Base-by-base conservation (phyloP, 331 rosid genomes). In the Cydonia oblonga region DNA sequence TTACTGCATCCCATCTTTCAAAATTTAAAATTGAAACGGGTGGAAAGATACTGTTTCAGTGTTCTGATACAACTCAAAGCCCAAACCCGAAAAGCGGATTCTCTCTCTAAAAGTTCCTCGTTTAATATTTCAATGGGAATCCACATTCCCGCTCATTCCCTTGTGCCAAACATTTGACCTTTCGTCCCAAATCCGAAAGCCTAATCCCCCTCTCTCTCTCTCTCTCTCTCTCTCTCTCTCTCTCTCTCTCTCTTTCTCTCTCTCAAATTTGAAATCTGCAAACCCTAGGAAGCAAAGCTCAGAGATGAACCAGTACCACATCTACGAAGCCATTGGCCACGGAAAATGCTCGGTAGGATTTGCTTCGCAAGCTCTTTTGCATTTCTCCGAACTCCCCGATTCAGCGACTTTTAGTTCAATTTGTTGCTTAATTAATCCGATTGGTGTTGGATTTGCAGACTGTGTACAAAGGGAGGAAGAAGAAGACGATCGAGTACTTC, bases 391-490 rank as follows among this genome's bases (percentile, higher is more conserved):
- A 35, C n/a, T 22, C 29, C 4, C 53, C 46, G 10, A 56, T 65
- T 32, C 52, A 15, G 22, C 46, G 20, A 14, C 15, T 51, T 63
- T 15, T 9, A 57, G 16, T 33, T 71, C 75, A 51, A 42, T 58
- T 18, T 6, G 9, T 71, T 33, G 20, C 58, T 24, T 26, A 2
- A 24, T 6, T 38, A 29, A 24, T 40, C 54, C 14, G 74, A 69
- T 67, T 73, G 20, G 33, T 57, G 33, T 16, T 29, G 40, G 15
- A 57, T 58, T 57, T 42, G 73, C 52, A 95, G 99, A 91, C 96
- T 18, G 99, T 95, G 76, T 95, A 95, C 73, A 95, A 95, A 81
- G 99, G 97, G 53, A 84, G 99, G 86, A 95, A 91, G 90, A 95
- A 95, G 96, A 91, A 95, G 90, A 86, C 97, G 2, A 95, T 95